These are phyloP conservation scores for Wickerhamomyces tratensis DNA, from an alignment of 805 yeast species.

Conservation along the genomic window DNA sequence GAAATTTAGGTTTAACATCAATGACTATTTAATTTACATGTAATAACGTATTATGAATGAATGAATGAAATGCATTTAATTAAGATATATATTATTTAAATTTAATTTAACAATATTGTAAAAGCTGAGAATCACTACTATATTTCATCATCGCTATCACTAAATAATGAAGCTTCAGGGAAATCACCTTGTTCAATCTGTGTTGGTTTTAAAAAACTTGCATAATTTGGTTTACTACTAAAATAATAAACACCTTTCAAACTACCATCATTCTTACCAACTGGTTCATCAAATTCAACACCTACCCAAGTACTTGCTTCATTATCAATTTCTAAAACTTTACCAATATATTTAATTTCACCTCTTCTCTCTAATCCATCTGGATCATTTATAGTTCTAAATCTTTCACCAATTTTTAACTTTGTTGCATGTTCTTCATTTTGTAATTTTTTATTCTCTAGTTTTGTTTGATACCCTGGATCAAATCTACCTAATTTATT, in stretches of 20 bases:
- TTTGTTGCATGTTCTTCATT: constrained; percentile 22
- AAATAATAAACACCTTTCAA: constrained; percentile 55
- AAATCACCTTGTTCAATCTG: constrained; percentile 64
- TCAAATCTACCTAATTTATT: constrained; percentile 67
- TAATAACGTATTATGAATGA: too few relatives aligned
- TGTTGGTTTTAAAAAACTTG: constrained; percentile 69
- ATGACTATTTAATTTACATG: too few relatives aligned
- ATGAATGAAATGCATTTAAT: too few relatives aligned
- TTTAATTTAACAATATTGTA: too few relatives aligned
- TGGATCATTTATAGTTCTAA: constrained; percentile 35
- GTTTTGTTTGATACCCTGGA: constrained; percentile 31
- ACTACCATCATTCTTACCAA: constrained; percentile 76
- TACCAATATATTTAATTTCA: constrained; percentile 59
- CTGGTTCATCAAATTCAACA: constrained; percentile 62
- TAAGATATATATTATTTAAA: too few relatives aligned
- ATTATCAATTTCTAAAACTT: constrained; percentile 47
- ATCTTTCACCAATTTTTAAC: constrained; percentile 42
- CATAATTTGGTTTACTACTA: constrained; percentile 44
- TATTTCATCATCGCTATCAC: constrained; percentile 38
- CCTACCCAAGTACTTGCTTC: constrained; percentile 75
- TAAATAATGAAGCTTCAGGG: constrained; percentile 37
- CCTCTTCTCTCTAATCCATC: constrained; percentile 53
- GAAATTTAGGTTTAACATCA: background rate
- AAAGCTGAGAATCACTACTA: constrained; percentile 6
- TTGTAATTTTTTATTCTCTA: constrained; percentile 14